Percentiles rank a stretch among this genome's conserved stretches.
Conservation (phyloP, 768 basidiomycete genomes). For the Russula abietina region DNA sequence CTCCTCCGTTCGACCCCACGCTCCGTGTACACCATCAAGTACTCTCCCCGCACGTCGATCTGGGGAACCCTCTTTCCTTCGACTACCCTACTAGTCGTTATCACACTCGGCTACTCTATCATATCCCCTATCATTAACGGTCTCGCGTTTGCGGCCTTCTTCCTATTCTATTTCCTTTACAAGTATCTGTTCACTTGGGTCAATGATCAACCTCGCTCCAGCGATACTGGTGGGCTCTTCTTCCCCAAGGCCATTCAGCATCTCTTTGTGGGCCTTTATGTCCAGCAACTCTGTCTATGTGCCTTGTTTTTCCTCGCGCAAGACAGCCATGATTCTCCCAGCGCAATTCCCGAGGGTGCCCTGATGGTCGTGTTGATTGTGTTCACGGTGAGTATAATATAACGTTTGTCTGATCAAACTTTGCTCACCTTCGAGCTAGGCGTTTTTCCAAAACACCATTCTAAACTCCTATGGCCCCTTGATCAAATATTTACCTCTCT, state of each 20-base stretch:
- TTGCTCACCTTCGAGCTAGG: conserved; percentile 34
- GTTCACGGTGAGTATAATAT: conserved; percentile 54
- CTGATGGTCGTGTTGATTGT: conserved; percentile 83
- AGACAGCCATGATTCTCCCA: conserved; percentile 45
- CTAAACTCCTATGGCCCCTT: conserved; percentile 78
- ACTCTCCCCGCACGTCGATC: conserved; percentile 53
- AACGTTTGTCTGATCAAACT: background rate
- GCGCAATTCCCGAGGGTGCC: conserved; percentile 66
- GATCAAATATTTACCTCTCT: conserved; percentile 70
- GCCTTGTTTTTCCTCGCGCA: conserved; percentile 87
- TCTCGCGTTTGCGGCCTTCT: conserved; percentile 75
- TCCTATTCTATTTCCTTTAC: conserved; percentile 75
- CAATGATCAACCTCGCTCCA: conserved; percentile 58
- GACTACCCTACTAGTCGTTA: conserved; percentile 74
- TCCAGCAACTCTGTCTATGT: conserved; percentile 79
- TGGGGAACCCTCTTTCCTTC: conserved; percentile 76
- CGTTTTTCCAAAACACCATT: conserved; percentile 67
- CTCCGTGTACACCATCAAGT: conserved; percentile 79
- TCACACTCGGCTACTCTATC: conserved; percentile 76
- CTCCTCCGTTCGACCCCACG: conserved; percentile 86
- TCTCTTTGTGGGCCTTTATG: conserved; percentile 87
- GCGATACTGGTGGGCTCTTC: conserved; percentile 88
- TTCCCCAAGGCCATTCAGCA: conserved; percentile 96
- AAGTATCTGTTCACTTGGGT: conserved; percentile 47
- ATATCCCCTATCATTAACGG: conserved; percentile 94